Conservation (phyloP, 495 filamentous ascomycete genomes). For the Penicillium soppii region DNA sequence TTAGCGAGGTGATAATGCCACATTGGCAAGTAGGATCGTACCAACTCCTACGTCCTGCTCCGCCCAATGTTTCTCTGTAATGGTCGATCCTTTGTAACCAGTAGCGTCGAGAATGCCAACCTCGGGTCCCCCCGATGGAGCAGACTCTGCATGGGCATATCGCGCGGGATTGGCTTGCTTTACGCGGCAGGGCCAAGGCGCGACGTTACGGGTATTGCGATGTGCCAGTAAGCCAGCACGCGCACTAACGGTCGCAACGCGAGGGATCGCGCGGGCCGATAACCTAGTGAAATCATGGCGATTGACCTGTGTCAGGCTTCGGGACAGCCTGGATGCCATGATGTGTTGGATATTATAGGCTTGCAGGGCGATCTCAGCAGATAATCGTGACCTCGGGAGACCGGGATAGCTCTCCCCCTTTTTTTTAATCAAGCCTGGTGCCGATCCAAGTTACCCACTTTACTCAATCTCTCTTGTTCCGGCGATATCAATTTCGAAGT, state of each 20-base stretch:
- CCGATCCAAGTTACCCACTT: neutral
- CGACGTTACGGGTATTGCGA: constrained; percentile 3
- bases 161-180: constrained; percentile 3
- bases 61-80: constrained; percentile 12
- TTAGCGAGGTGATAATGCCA: constrained; percentile 1
- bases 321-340: constrained; percentile 7
- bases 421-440: neutral
- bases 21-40: neutral
- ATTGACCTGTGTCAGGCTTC: constrained; percentile 7
- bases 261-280: neutral
- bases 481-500: no score
- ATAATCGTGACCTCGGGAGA: neutral
- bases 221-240: neutral
- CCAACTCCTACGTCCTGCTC: neutral
- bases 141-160: constrained; percentile 9
- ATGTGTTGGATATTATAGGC: neutral
- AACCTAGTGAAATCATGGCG: constrained; percentile 3
- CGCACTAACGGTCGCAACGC: neutral
- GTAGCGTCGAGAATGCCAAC: neutral
- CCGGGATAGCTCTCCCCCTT: neutral
- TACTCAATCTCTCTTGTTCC: no score
- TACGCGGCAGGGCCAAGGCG: constrained; percentile 6
- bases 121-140: neutral
- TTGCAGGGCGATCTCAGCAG: constrained; percentile 3
- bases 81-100: constrained; percentile 1